Evolutionary conservation across 768 basidiomycete species (phyloP).

Genomic region (Ramaria sp.): DNA sequence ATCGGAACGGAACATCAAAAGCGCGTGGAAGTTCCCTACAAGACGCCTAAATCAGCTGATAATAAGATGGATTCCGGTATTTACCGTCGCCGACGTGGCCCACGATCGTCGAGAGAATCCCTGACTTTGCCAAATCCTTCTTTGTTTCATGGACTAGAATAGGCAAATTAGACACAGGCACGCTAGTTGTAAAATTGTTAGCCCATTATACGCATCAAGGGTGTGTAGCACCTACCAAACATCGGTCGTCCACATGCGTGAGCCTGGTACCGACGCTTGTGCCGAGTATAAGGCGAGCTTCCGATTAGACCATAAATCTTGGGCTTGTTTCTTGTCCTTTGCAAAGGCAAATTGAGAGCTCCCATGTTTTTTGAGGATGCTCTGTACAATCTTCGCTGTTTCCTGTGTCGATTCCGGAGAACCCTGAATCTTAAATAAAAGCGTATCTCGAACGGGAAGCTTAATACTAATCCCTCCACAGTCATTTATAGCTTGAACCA

Average conservation of each 20-base stretch:
- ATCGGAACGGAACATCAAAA: constrained; percentile 26
- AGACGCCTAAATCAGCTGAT: too few species aligned
- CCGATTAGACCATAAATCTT: constrained; percentile 72
- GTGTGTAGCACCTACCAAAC: constrained; percentile 51
- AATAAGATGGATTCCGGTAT: background rate
- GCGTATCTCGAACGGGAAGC: constrained; percentile 63
- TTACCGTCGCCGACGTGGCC: constrained; percentile 34
- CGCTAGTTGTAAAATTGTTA: constrained; percentile 26
- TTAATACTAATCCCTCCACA: constrained; percentile 47
- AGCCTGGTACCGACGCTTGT: constrained; percentile 50
- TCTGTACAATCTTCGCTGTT: constrained; percentile 46
- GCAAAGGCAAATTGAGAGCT: constrained; percentile 66
- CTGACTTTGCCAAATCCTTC: constrained; percentile 32
- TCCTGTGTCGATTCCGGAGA: constrained; percentile 41
- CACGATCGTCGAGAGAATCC: constrained; percentile 32
- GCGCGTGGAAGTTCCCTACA: constrained; percentile 33
- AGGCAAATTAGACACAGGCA: constrained; percentile 60
- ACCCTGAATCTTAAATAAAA: constrained; percentile 92
- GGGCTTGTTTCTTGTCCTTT: constrained; percentile 61
- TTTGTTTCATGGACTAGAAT: constrained; percentile 59
- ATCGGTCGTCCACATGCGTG: constrained; percentile 77
- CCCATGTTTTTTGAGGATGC: constrained; percentile 57
- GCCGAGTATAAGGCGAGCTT: constrained; percentile 76
- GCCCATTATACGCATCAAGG: constrained; percentile 1
- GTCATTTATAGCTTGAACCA: constrained; percentile 70